A percentile compares a stretch with the other conserved stretches of the same genome.
phyloP scores from a whole-genome alignment of 495 filamentous ascomycete species.

The Neurospora sublineolata region DNA sequence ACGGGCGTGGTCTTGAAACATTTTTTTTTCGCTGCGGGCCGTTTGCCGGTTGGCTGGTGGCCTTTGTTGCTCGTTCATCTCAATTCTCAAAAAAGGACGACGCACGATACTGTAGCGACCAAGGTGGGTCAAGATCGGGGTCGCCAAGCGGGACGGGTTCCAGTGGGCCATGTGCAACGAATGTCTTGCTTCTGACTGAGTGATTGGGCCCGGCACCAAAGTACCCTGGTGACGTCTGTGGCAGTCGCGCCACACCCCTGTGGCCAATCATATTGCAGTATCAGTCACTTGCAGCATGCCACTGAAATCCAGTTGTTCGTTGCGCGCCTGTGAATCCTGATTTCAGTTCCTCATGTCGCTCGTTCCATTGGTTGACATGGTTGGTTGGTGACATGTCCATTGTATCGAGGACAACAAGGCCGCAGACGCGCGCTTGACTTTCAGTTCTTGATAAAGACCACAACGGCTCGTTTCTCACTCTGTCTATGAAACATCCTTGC shows the following conservation, averaged over 20 bases:
- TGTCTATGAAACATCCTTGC: background rate
- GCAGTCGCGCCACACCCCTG: conserved; percentile 7
- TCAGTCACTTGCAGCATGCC: background rate
- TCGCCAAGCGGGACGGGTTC: background rate
- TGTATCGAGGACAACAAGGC: background rate
- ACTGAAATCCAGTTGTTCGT: background rate
- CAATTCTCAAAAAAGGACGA: too few species aligned
- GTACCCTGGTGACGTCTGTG: conserved; percentile 18
- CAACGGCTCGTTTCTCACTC: background rate
- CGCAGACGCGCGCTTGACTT: background rate
- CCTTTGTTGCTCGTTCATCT: background rate
- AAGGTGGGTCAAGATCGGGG: background rate
- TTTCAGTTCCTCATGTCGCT: background rate
- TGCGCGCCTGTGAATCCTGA: background rate
- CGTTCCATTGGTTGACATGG: background rate
- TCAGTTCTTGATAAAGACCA: background rate
- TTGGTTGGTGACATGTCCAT: background rate
- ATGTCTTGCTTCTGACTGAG: background rate
- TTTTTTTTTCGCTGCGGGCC: background rate
- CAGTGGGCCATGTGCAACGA: background rate
- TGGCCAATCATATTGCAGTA: background rate
- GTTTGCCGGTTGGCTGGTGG: background rate
- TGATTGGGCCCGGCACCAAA: conserved; percentile 4
- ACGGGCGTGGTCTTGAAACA: background rate
- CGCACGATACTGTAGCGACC: background rate